Conservation (phyloP, 2,329 filamentous ascomycete genomes). For the Ceratocystis papillata region DNA sequence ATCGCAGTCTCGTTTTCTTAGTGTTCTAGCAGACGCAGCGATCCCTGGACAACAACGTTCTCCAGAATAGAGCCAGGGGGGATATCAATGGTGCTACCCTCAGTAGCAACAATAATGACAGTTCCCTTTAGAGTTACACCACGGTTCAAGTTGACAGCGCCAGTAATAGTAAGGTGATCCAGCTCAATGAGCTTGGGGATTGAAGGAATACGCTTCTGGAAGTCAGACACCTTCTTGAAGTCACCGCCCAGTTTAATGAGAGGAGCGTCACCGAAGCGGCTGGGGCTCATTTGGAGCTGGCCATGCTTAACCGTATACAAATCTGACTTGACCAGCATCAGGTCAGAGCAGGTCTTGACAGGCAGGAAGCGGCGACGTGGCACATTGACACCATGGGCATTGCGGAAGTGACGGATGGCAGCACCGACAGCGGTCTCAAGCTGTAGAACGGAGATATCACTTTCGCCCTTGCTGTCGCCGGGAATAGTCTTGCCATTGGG, state of each 20-base stretch:
- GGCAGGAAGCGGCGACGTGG: constrained; percentile 95
- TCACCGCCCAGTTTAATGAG: constrained; percentile 97
- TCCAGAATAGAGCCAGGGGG: constrained; percentile 93
- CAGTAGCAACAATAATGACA: constrained; percentile 96
- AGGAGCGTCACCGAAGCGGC: constrained; percentile 89
- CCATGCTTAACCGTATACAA: constrained; percentile 98
- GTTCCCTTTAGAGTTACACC: constrained; percentile 95
- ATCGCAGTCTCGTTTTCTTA: constrained; percentile 31
- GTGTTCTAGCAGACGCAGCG: constrained; percentile 63
- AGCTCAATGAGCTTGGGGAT: constrained; percentile 87
- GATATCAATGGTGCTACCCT: constrained; percentile 95
- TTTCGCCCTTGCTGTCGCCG: constrained; percentile 99
- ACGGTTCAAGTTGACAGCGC: constrained; percentile 89
- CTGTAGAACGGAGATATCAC: constrained; percentile 92
- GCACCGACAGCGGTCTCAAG: constrained; percentile 97
- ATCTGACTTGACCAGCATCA: constrained; percentile 99
- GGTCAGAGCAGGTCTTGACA: constrained; percentile 98
- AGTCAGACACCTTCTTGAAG: constrained; percentile 99
- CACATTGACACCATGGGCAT: constrained; percentile 97
- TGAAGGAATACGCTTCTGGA: constrained; percentile 75
- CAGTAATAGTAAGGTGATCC: constrained; percentile 93
- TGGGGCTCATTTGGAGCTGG: constrained; percentile 92
- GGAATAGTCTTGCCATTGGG: constrained; percentile 98
- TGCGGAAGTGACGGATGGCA: constrained; percentile 96
- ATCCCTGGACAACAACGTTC: constrained; percentile 98